phyloP scores from a whole-genome alignment of 2,329 filamentous ascomycete genomes.

The Emericellopsis atlantica region DNA sequence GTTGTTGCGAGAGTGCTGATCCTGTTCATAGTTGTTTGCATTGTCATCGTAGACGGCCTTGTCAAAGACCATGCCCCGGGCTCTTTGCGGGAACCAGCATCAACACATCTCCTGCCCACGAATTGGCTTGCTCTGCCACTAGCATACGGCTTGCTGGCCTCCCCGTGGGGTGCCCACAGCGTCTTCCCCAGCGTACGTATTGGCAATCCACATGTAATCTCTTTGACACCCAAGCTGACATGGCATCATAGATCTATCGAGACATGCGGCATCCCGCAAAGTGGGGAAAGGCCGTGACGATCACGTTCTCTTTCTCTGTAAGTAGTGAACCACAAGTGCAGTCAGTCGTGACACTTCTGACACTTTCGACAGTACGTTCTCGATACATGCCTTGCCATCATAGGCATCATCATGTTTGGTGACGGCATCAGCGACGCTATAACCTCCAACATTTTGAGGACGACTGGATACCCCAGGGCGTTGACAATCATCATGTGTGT shows the following conservation, averaged over 20 bases:
- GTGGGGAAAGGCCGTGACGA: slow-evolving; percentile 60
- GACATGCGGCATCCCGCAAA: slow-evolving; percentile 67
- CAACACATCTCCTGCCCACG: slow-evolving; percentile 68
- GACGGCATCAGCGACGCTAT: slow-evolving; percentile 79
- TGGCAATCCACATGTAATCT: neutral
- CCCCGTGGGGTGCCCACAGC: slow-evolving; percentile 49
- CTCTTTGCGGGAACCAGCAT: slow-evolving; percentile 68
- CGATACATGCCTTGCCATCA: slow-evolving; percentile 69
- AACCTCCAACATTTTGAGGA: slow-evolving; percentile 76
- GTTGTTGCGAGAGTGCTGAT: neutral
- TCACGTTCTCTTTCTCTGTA: slow-evolving; percentile 78
- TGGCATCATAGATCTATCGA: slow-evolving; percentile 36
- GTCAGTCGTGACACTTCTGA: neutral
- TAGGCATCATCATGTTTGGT: slow-evolving; percentile 90
- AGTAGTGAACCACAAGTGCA: slow-evolving; percentile 16
- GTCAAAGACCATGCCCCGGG: slow-evolving; percentile 69
- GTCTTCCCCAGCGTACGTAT: slow-evolving; percentile 63
- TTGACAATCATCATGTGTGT: slow-evolving; percentile 71
- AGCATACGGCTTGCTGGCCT: slow-evolving; percentile 84
- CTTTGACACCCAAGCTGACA: neutral
- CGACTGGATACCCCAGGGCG: slow-evolving; percentile 57
- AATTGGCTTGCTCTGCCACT: slow-evolving; percentile 83
- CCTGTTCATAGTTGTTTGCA: slow-evolving; percentile 53
- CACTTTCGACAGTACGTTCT: slow-evolving; percentile 48
- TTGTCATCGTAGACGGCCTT: slow-evolving; percentile 77